Base-by-base conservation (phyloP, 768 basidiomycete species). In the Agaricus bisporus region DNA sequence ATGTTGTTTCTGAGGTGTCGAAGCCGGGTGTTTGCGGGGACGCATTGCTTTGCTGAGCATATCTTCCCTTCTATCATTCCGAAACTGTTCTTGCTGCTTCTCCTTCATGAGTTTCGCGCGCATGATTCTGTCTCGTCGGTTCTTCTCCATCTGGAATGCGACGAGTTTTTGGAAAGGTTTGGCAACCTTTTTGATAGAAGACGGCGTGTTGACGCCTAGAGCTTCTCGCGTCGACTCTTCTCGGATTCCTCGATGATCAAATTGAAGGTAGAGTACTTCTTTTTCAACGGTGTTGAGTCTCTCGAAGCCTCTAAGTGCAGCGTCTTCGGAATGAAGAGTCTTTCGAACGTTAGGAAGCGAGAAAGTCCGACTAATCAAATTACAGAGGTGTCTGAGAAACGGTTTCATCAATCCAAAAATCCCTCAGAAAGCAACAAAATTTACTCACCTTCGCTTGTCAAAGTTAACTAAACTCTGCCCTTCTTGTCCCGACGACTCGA, bases 211-310 rank as follows among this genome's bases (percentile, higher is more conserved):
- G 2, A 66, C 65, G 11, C 69, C 70, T 1, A 72, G 55, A 0
- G 76, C 80, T 70, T 92, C 90, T 12, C 83, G 75, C 42, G 76
- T 70, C 2, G 85, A 87, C 56, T 91, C 88, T 32, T 93, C 90
- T 59, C 78, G 84, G 68, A 93, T 83, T 4, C 74, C 73, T 17
- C 86, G 83, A 60, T 80, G 71, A 64, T 91, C 89, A 60, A 89
- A 86, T 48, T 83, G 79, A 25, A 87, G 61, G 1, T 60, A 63
- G 55, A 70, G 66, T 11, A 85, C 79, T 63, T 88, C 86, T 59
- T 80, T 79, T 66, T 91, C 88, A 60, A 92, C 82, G 51, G 77
- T 80, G 63, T 85, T 84, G 41, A 93, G 70, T 12, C 89, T 81
- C 59, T 88, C 88, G 55, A 89, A 84, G 22, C 87, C 87, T 49